A percentile compares a stretch with the other conserved stretches of the same genome.
Evolutionary conservation across 805 yeast genomes (phyloP).

Genomic region (Candida ficus): DNA sequence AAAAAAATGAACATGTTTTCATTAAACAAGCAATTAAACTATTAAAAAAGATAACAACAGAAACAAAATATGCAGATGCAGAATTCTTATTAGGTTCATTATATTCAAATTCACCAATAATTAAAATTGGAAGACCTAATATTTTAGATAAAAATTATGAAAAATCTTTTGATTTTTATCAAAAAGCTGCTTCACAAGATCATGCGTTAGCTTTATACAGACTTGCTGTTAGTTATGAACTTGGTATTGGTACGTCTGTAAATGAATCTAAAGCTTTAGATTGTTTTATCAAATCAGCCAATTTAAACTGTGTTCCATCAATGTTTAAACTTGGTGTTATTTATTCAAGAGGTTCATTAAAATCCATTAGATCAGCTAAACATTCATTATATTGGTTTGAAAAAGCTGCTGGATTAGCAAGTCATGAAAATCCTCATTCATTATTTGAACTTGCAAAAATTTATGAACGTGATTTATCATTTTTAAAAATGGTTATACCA

Average conservation of each 20-base stretch:
- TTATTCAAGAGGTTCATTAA: constrained; percentile 43
- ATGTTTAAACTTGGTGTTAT: constrained; percentile 74
- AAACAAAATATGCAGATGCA: constrained; percentile 51
- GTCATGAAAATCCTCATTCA: constrained; percentile 46
- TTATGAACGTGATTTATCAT: constrained; percentile 43
- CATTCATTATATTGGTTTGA: constrained; percentile 48
- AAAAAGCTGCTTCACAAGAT: constrained; percentile 51
- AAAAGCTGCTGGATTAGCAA: constrained; percentile 42
- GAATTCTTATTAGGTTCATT: constrained; percentile 56
- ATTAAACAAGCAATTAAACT: constrained; percentile 53
- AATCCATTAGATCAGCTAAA: constrained; percentile 33
- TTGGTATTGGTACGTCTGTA: constrained; percentile 49
- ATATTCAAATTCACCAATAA: constrained; percentile 48
- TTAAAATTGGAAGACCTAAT: constrained; percentile 38
- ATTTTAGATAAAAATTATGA: constrained; percentile 51
- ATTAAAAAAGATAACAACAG: constrained; percentile 47
- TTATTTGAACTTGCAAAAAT: constrained; percentile 52
- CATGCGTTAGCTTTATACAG: constrained; percentile 63
- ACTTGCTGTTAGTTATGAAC: constrained; percentile 65
- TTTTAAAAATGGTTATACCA: constrained; percentile 1
- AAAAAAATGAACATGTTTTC: constrained; percentile 51
- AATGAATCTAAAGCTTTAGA: constrained; percentile 44
- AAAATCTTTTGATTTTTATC: constrained; percentile 57
- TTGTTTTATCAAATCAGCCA: constrained; percentile 57
- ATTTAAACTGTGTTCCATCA: constrained; percentile 55